Conservation (phyloP, 805 yeast species). For the Suhomyces faveliae region DNA sequence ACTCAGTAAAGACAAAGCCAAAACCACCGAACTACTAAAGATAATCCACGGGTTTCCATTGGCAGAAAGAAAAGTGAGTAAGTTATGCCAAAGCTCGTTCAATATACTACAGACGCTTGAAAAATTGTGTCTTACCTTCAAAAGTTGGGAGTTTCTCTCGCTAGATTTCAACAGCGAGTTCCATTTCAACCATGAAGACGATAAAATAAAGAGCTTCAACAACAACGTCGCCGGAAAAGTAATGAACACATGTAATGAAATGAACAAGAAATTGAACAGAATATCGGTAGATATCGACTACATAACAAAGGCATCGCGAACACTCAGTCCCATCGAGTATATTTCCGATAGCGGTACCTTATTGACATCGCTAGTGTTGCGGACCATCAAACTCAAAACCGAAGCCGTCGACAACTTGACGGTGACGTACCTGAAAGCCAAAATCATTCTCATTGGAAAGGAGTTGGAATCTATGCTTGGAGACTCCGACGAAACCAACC, state of each 20-base stretch:
- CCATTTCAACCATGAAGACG: slow-evolving; percentile 28
- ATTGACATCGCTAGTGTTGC: slow-evolving; percentile 42
- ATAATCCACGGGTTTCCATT: slow-evolving; percentile 45
- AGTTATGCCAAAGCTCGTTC: slow-evolving; percentile 48
- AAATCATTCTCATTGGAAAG: slow-evolving; percentile 60
- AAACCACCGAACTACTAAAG: slow-evolving; percentile 38
- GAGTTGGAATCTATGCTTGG: slow-evolving; percentile 52
- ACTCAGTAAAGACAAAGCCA: slow-evolving; percentile 41
- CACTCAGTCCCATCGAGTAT: slow-evolving; percentile 44
- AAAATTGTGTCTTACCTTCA: slow-evolving; percentile 44
- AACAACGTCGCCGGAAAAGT: slow-evolving; percentile 55
- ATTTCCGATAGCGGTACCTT: slow-evolving; percentile 55
- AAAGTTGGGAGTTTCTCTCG: slow-evolving; percentile 57
- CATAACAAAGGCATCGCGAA: slow-evolving; percentile 42
- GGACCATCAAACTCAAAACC: slow-evolving; percentile 50
- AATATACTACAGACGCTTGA: slow-evolving; percentile 51
- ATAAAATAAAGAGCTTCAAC: slow-evolving; percentile 41
- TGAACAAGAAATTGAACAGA: slow-evolving; percentile 40
- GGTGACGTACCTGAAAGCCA: slow-evolving; percentile 63
- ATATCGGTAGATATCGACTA: slow-evolving; percentile 48
- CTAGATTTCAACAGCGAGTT: slow-evolving; percentile 47
- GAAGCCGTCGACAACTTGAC: slow-evolving; percentile 52
- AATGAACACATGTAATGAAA: slow-evolving; percentile 47
- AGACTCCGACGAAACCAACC: slow-evolving; percentile 26
- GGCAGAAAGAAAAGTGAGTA: slow-evolving; percentile 43